These are phyloP conservation scores for Suillus discolor DNA, from an alignment of 768 basidiomycete genomes.

Conservation along the genomic window DNA sequence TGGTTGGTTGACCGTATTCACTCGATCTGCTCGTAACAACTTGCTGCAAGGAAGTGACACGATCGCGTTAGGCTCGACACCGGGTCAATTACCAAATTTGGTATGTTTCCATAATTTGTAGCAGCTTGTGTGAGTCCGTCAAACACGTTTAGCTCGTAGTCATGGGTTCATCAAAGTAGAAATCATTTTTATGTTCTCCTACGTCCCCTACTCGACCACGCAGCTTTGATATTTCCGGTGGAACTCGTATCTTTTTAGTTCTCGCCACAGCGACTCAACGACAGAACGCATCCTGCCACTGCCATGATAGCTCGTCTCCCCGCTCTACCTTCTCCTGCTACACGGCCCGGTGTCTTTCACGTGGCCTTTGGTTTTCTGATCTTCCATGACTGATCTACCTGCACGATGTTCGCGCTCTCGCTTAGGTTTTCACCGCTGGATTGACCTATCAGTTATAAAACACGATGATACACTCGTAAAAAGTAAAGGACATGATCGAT, in stretches of 20 bases:
- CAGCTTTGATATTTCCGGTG: background rate
- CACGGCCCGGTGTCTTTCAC: conserved; percentile 2
- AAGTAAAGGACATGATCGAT: too few relatives aligned
- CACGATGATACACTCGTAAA: background rate
- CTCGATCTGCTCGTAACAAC: background rate
- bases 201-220: background rate
- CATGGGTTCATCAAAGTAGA: background rate
- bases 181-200: background rate
- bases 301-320: too few relatives aligned
- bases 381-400: conserved; percentile 3
- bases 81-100: conserved; percentile 6
- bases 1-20: background rate
- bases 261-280: conserved; percentile 3
- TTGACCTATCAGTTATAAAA: background rate
- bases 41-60: conserved; percentile 6
- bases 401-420: background rate
- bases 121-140: background rate
- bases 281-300: background rate
- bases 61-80: conserved; percentile 1
- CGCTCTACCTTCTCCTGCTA: background rate
- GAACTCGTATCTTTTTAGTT: background rate
- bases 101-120: background rate
- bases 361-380: background rate
- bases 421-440: background rate
- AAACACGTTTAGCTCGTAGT: background rate